These are phyloP conservation scores for Aureobasidium uvarum DNA, from an alignment of 2,329 filamentous ascomycete species.

Conservation along the genomic window DNA sequence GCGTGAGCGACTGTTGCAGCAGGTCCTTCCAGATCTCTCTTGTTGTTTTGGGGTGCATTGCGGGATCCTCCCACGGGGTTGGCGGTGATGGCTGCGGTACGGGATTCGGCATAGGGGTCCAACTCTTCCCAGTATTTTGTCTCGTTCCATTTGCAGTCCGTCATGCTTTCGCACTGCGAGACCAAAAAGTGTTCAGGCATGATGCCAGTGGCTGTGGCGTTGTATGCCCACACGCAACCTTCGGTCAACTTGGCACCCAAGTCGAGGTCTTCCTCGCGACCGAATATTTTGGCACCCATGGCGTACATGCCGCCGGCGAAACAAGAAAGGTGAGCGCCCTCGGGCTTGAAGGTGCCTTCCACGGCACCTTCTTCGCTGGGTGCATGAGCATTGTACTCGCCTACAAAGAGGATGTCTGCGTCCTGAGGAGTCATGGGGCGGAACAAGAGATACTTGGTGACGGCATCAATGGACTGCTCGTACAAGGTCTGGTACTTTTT, in stretches of 20 bases:
- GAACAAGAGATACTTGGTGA: conserved; percentile 72
- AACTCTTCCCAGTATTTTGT: conserved; percentile 46
- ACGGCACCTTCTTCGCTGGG: not conserved
- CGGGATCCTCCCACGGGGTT: not conserved
- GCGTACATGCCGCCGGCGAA: conserved; percentile 58
- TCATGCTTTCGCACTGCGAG: conserved; percentile 45
- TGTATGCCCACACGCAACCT: conserved; percentile 58
- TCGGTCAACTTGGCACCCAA: conserved; percentile 53
- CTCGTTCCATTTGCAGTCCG: conserved; percentile 46
- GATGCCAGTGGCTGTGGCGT: conserved; percentile 50
- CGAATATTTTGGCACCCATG: conserved; percentile 54
- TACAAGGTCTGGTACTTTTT: conserved; percentile 73
- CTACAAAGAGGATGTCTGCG: conserved; percentile 71
- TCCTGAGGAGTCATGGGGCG: conserved; percentile 69
- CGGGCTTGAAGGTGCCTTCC: conserved; percentile 40
- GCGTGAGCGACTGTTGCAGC: not conserved
- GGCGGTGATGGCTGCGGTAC: not conserved
- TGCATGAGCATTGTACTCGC: conserved; percentile 44
- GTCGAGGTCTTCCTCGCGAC: conserved; percentile 49
- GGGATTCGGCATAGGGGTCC: conserved; percentile 34
- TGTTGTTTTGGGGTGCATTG: not conserved
- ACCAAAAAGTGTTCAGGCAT: conserved; percentile 54
- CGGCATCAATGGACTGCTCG: conserved; percentile 62
- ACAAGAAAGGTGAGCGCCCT: conserved; percentile 54
- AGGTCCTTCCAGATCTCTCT: conserved; percentile 5